These are phyloP conservation scores for Leishmania lainsoni DNA, from an alignment of 208 protist genomes.

Conservation along the genomic window DNA sequence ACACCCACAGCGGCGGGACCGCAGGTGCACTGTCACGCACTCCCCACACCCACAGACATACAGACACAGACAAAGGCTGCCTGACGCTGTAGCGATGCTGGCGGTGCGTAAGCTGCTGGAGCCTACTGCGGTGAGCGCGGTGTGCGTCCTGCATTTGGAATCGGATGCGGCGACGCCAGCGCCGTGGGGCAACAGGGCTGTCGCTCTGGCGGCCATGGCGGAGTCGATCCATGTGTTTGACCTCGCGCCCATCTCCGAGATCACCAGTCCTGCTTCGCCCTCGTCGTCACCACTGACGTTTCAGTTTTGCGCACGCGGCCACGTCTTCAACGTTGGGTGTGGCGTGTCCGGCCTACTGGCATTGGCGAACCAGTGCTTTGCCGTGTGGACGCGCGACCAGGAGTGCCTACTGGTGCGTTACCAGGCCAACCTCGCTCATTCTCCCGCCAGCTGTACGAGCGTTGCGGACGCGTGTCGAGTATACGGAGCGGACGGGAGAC, in stretches of 20 bases:
- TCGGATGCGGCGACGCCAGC: constrained; percentile 2
- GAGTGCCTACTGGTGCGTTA: constrained; percentile 73
- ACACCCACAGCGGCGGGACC: not conserved
- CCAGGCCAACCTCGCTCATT: constrained; percentile 54
- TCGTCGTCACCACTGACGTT: not conserved
- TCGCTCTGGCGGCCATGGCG: constrained; percentile 32
- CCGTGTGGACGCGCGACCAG: constrained; percentile 59
- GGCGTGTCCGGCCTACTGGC: constrained; percentile 48
- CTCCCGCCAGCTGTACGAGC: not conserved
- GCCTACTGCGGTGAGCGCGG: constrained; percentile 19
- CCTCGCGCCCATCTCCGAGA: not conserved
- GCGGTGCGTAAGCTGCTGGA: constrained; percentile 27
- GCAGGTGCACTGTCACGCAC: not conserved
- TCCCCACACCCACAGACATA: not conserved
- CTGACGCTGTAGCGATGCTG: constrained; percentile 19
- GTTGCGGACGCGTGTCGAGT: constrained; percentile 5
- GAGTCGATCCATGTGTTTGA: constrained; percentile 42
- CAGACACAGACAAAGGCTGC: not conserved
- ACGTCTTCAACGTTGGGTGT: constrained; percentile 58
- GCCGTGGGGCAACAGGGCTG: constrained; percentile 3
- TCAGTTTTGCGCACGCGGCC: constrained; percentile 21
- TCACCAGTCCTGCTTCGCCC: not conserved
- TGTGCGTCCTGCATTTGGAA: constrained; percentile 34
- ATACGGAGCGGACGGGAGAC: constrained; percentile 12
- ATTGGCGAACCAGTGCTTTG: constrained; percentile 70